These are phyloP conservation scores for Fusarium globosum DNA, from an alignment of 2,329 filamentous ascomycete genomes.

Conservation along the genomic window DNA sequence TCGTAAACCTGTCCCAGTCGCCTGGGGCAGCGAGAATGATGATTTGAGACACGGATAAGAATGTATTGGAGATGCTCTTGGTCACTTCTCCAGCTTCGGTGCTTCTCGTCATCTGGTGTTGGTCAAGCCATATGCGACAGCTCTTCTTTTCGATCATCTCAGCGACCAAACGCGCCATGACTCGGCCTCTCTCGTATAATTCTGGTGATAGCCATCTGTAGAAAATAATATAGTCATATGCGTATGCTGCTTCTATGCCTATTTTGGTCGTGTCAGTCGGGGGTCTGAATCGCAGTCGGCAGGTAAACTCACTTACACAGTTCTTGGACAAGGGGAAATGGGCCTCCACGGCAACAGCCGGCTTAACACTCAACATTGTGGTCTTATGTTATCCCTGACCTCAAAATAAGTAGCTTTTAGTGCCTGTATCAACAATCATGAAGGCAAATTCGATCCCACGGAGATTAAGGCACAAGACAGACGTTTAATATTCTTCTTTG, in stretches of 20 bases:
- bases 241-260: not conserved
- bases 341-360: not conserved
- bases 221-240: slow-evolving; percentile 23
- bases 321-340: not conserved
- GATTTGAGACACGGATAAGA: not conserved
- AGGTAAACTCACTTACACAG: not conserved
- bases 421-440: not conserved
- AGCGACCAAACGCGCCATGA: slow-evolving; percentile 16
- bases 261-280: not conserved
- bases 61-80: not conserved
- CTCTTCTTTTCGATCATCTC: slow-evolving; percentile 21
- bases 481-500: not conserved
- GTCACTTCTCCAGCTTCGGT: slow-evolving; percentile 3
- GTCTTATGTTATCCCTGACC: accelerated
- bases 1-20: slow-evolving; percentile 10
- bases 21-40: slow-evolving; percentile 1
- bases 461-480: not conserved
- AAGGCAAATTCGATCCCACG: not conserved
- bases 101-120: slow-evolving; percentile 12
- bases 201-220: slow-evolving; percentile 20
- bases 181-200: slow-evolving; percentile 10
- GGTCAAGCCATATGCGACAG: slow-evolving; percentile 16
- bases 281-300: accelerated
- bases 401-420: not conserved
- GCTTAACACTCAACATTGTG: not conserved